Conservation (phyloP, 2,329 filamentous ascomycete species). For the Cordyceps pruinosa region DNA sequence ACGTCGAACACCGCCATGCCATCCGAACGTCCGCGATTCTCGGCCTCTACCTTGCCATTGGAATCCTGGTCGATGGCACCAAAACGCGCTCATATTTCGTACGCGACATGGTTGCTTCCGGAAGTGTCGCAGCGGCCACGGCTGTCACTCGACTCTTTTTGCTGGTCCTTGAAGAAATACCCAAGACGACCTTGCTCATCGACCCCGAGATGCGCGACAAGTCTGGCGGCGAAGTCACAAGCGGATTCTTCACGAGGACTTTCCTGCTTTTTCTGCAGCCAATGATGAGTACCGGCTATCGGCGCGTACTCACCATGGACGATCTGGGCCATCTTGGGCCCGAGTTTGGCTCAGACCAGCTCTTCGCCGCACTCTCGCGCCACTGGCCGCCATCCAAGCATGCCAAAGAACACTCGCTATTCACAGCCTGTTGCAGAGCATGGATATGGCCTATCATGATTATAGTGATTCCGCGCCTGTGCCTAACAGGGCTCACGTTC, state of each 20-base stretch:
- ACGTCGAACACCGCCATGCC: neutral
- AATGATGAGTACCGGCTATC: neutral
- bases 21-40: neutral
- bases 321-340: neutral
- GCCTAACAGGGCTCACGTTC: neutral
- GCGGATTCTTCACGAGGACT: neutral
- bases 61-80: neutral
- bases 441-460: constrained; percentile 14
- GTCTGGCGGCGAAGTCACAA: neutral
- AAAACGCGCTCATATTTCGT: neutral
- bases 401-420: neutral
- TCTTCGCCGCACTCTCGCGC: neutral
- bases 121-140: neutral
- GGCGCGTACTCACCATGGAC: neutral
- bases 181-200: neutral
- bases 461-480: neutral
- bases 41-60: neutral
- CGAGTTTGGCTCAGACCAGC: neutral
- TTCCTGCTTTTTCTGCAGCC: neutral
- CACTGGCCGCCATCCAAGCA: neutral
- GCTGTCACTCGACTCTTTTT: neutral
- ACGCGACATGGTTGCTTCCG: neutral
- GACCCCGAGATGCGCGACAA: neutral
- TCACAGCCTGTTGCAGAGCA: constrained; percentile 17
- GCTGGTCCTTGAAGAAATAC: neutral